Base-by-base conservation (phyloP, 495 filamentous ascomycete genomes). In the Aspergillus nanangensis region DNA sequence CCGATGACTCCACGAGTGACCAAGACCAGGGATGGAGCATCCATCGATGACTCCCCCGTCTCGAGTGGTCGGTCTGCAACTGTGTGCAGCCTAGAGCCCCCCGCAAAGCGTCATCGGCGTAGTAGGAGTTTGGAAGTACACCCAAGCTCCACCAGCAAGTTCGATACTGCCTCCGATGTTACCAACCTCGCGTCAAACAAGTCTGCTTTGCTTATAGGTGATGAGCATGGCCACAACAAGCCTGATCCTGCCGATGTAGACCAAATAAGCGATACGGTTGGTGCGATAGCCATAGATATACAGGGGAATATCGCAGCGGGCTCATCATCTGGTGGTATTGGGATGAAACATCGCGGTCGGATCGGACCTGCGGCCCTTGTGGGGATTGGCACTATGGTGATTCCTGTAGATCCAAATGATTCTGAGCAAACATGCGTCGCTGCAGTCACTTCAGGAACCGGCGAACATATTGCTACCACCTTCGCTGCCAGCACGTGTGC, bases 311-410 rank as follows among this genome's bases (percentile, higher is more conserved):
- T 98, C 58, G 94, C 93, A 4, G 93, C 92, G 8, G 93, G 87
- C n/a, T 95, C 94, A 3, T 97, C 93, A 5, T 98, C 93, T 37
- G 93, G 93, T n/a, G 93, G 93, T 5, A 97, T 97, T 51, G 94
- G 94, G 13, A 95, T 98, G 90, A 98, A 98, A 56, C 90, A 93
- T 65, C 77, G 80, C 37, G 93, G 93, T 19, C 82, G 93, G 34
- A 76, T 95, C 55, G 93, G 93, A 3, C 93, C 93, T 25, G 93
- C 93, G 18, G 93, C 93, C 5, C 72, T 98, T 10, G 86, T 96
- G 17, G 92, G 92, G 9, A 78, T 98, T 41, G 93, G 93, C 33
- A 90, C 90, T 13, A 81, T 85, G 41, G 84, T 96, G 9, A 76
- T 94, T n/a, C 90, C 90, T 0, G 64, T 72, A 11, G 78, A 85